These are phyloP conservation scores for Pascua guehoae DNA, from an alignment of 1,284 basidiomycete species.

Conservation along the genomic window DNA sequence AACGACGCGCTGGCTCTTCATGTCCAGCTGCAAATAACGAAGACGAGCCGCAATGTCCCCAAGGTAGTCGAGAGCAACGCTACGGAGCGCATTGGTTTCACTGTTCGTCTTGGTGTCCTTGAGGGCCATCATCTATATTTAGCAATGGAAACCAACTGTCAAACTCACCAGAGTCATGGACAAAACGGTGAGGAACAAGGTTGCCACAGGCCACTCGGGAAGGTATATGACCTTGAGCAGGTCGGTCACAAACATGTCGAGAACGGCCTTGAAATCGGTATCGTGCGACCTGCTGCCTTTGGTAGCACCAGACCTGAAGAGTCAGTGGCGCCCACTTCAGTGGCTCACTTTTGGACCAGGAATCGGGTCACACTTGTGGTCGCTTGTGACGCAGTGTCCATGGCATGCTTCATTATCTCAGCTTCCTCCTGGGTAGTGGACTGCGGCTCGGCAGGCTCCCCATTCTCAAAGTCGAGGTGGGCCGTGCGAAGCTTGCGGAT, in stretches of 20 bases:
- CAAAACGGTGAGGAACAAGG: constrained; percentile 69
- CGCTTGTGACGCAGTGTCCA: constrained; percentile 72
- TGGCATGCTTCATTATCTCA: constrained; percentile 17
- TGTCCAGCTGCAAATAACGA: constrained; percentile 52
- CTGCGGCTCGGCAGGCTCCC: constrained; percentile 3
- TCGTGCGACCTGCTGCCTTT: constrained; percentile 85
- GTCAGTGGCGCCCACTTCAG: not conserved
- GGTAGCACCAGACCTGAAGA: constrained; percentile 38
- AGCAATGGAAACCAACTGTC: constrained; percentile 2
- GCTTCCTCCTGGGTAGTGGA: constrained; percentile 3
- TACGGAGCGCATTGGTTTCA: constrained; percentile 77
- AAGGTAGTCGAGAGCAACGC: constrained; percentile 85
- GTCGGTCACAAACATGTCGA: constrained; percentile 85
- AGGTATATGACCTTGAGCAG: constrained; percentile 83
- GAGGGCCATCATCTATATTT: constrained; percentile 63
- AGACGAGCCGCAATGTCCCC: constrained; percentile 84
- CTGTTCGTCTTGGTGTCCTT: constrained; percentile 72
- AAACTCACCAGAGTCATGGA: constrained; percentile 73
- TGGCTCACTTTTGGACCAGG: constrained; percentile 66
- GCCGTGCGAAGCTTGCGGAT: constrained; percentile 51
- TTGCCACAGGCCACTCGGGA: constrained; percentile 95
- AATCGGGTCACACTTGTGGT: constrained; percentile 80
- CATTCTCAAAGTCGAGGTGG: constrained; percentile 58
- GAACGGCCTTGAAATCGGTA: constrained; percentile 81
- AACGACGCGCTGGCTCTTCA: constrained; percentile 15